Percentiles rank a stretch among this genome's conserved stretches.
Evolutionary conservation across 1,284 basidiomycete genomes (phyloP).

Genomic region (Microbotryum violaceum): DNA sequence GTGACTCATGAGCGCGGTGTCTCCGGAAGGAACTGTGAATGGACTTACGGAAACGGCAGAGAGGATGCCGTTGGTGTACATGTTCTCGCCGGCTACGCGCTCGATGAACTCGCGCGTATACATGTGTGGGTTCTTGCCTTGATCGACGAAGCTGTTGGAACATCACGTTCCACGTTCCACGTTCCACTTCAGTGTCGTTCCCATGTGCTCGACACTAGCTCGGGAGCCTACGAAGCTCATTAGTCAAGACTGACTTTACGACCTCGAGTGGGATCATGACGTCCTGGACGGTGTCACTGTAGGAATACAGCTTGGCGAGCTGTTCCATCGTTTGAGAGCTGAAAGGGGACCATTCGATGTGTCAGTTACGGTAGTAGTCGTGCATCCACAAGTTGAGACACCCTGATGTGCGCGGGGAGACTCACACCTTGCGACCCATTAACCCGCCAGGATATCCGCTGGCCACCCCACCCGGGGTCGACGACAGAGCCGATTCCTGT

Average conservation of each 20-base stretch:
- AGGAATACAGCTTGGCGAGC: constrained; percentile 17
- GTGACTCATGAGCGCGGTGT: background rate
- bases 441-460: constrained; percentile 29
- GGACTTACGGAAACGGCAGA: constrained; percentile 57
- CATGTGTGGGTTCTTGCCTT: constrained; percentile 65
- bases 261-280: constrained; percentile 25
- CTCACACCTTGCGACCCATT: constrained; percentile 33
- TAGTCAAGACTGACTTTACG: constrained; percentile 16
- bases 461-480: constrained; percentile 12
- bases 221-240: background rate
- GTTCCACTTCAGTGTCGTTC: background rate
- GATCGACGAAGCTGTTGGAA: constrained; percentile 56
- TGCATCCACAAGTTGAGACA: background rate
- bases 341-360: background rate
- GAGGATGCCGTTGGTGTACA: constrained; percentile 82
- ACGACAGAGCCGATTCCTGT: constrained; percentile 31
- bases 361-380: background rate
- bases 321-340: constrained; percentile 25
- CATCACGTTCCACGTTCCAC: too few relatives aligned
- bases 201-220: background rate
- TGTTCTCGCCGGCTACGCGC: constrained; percentile 71
- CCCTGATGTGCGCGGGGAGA: background rate
- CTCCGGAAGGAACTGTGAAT: background rate
- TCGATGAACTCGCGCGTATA: constrained; percentile 67
- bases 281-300: constrained; percentile 18